These are phyloP conservation scores for Pseudovirgaria hyperparasitica DNA, from an alignment of 2,329 filamentous ascomycete species.

Conservation along the genomic window DNA sequence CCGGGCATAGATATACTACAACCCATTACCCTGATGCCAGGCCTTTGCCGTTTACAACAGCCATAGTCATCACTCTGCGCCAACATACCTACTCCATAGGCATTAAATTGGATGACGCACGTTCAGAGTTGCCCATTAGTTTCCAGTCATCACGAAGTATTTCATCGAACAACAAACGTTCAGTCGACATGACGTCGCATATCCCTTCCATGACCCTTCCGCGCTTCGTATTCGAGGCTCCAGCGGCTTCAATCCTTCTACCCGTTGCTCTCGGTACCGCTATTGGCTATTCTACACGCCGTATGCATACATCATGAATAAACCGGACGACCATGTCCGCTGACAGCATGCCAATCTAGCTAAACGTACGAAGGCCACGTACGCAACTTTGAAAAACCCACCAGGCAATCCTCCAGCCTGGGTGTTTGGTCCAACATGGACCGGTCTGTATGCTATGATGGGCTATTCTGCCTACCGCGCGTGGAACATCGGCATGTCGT, in stretches of 20 bases:
- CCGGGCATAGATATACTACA: no score
- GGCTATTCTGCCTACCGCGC: constrained; percentile 80
- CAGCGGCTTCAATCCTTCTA: constrained; percentile 61
- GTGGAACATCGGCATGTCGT: constrained; percentile 48
- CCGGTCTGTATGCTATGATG: constrained; percentile 54
- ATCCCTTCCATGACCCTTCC: constrained; percentile 70
- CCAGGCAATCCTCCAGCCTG: constrained; percentile 43
- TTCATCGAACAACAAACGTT: not conserved
- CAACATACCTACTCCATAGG: no score
- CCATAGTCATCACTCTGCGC: no score
- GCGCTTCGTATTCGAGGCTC: constrained; percentile 54
- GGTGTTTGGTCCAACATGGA: constrained; percentile 48
- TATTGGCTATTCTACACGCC: constrained; percentile 56
- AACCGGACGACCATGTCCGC: constrained; percentile 3
- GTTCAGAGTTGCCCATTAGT: constrained; percentile 5
- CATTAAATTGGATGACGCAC: constrained; percentile 3
- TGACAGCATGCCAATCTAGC: constrained; percentile 25
- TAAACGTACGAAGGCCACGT: constrained; percentile 47
- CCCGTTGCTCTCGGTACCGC: constrained; percentile 61
- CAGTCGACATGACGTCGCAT: constrained; percentile 58
- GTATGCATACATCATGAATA: constrained; percentile 31
- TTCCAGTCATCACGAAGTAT: constrained; percentile 3
- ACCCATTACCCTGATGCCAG: not conserved
- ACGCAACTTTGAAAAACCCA: constrained; percentile 53
- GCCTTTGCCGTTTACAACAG: constrained; percentile 6